Base-by-base conservation (phyloP, 2,329 filamentous ascomycete genomes). In the Nemania abortiva region DNA sequence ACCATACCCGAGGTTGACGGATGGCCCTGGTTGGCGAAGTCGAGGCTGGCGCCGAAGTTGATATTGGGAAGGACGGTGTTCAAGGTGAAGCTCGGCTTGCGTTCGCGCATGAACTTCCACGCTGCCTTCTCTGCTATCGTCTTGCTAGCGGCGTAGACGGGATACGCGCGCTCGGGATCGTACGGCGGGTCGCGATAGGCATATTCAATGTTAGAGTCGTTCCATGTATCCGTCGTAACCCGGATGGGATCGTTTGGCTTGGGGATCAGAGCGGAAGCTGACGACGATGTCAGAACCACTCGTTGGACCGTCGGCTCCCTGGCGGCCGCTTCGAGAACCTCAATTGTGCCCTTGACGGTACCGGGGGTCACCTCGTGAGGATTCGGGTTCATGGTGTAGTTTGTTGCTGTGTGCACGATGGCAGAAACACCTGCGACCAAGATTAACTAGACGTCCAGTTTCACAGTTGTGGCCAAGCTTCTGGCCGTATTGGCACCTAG, bases 211-310 rank as follows among this genome's bases (percentile, higher is more conserved):
- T 50, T 45, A 10, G 60, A 63, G 3, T 75, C 72, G 45, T 76
- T 76, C 73, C 73, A 77, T 0, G 63, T 73, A 18, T 70, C 70
- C 10, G 68, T 45, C 13, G 68, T 70, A 1, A 75, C 69, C 29
- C 27, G 61, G 37, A 71, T 34, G 20, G 69, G 59, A 1, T 66
- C 61, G 39, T 73, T 68, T 6, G 66, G 57, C n/a, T 49, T 65
- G 4, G 70, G 63, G 15, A 61, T 29, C 1, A 69, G 18, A 1
- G 67, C 69, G 1, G 74, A 63, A 5, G 63, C 50, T 6, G 70
- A 75, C 0, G 74, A 75, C 0, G 74, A 75, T 0, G 71, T 74
- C 6, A 76, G 22, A 1, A 76, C 72, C 31, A 76, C 72, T n/a
- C 75, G 70, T 65, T 73, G 73, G 1, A 72, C 63, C 15, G 39